Conservation (phyloP, 2,329 filamentous ascomycete species). For the Ceratocystis albifundus region DNA sequence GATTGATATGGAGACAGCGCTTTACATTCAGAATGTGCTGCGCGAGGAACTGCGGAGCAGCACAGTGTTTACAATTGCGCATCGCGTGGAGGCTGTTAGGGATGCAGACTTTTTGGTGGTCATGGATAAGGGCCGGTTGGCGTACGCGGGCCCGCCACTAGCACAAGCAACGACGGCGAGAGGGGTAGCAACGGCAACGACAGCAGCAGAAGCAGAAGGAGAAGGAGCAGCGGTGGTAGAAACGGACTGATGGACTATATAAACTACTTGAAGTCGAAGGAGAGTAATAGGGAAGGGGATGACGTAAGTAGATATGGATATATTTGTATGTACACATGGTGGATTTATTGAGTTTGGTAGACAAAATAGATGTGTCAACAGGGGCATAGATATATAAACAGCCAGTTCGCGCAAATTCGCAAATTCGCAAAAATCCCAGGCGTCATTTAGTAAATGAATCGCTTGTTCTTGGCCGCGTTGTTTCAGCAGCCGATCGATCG, state of each 20-base stretch:
- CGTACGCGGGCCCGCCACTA: constrained; percentile 37
- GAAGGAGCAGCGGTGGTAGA: no score
- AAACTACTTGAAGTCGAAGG: no score
- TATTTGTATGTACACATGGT: constrained; percentile 8
- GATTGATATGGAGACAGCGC: constrained; percentile 49
- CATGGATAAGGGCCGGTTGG: constrained; percentile 41
- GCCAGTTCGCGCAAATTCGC: neutral
- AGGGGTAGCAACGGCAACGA: no score
- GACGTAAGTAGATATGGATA: neutral
- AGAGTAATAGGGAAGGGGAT: neutral
- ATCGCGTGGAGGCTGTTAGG: constrained; percentile 50
- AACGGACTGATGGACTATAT: no score
- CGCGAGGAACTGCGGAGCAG: constrained; percentile 43
- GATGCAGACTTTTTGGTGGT: constrained; percentile 46
- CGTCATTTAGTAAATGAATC: no score
- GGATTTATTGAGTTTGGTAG: neutral
- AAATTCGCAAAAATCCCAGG: no score
- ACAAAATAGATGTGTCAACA: constrained; percentile 13
- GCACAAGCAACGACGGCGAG: no score
- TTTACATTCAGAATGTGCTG: constrained; percentile 46
- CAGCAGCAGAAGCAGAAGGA: no score
- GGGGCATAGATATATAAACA: neutral
- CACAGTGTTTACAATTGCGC: constrained; percentile 56
- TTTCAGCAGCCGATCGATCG: no score
- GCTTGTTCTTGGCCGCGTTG: no score